Conservation (phyloP, 129 eudicot species). For the Sambucus nigra region DNA sequence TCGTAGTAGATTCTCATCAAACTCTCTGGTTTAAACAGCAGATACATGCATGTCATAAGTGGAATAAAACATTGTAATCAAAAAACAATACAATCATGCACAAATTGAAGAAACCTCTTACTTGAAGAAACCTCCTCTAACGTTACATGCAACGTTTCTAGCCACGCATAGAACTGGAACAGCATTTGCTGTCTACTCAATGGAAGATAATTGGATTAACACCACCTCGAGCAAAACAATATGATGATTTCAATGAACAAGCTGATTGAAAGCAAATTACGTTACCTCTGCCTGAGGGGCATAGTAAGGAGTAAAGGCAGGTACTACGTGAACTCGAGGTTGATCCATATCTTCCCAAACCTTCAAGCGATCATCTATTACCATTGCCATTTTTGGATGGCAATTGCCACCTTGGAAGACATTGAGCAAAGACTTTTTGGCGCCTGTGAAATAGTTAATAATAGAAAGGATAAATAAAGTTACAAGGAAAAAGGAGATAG, state of each 20-base stretch:
- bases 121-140: conserved; percentile 94
- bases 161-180: conserved; percentile 96
- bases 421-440: conserved; percentile 64
- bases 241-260: conserved; percentile 3
- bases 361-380: conserved; percentile 89
- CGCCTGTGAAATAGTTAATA: conserved; percentile 30
- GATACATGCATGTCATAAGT: not conserved
- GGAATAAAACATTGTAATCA: not conserved
- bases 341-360: conserved; percentile 99
- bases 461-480: conserved; percentile 1
- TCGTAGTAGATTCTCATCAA: conserved; percentile 57
- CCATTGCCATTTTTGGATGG: conserved; percentile 98
- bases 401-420: conserved; percentile 79
- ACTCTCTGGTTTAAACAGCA: conserved; percentile 52
- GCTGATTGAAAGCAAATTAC: conserved; percentile 8
- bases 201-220: conserved; percentile 4
- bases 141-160: conserved; percentile 97
- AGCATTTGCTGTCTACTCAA: conserved; percentile 55
- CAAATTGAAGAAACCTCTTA: conserved; percentile 22
- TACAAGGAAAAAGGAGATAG: not conserved
- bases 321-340: conserved; percentile 95
- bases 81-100: not conserved
- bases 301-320: conserved; percentile 92
- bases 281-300: conserved; percentile 99
- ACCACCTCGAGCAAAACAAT: not conserved